phyloP scores from a whole-genome alignment of 441 rosid species.

The Jatropha multifida region DNA sequence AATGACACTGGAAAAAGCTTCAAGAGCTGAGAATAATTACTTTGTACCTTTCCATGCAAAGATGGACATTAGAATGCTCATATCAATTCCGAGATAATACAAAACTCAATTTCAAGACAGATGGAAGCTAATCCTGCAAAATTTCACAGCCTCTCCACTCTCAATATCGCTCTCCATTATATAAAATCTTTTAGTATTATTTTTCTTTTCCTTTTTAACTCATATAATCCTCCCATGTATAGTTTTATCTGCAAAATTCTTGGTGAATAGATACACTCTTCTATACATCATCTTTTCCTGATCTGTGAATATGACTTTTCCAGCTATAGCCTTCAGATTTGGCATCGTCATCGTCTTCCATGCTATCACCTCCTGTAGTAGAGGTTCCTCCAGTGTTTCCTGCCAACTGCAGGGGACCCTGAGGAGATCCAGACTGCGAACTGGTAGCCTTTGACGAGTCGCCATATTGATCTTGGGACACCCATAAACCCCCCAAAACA shows the following conservation, averaged over 20 bases:
- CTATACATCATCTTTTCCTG: slow-evolving; percentile 54
- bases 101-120: slow-evolving; percentile 37
- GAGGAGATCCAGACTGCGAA: slow-evolving; percentile 73
- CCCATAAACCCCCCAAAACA: slow-evolving; percentile 76
- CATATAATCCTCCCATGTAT: slow-evolving; percentile 42
- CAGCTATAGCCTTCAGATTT: slow-evolving; percentile 75
- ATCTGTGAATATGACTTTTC: slow-evolving; percentile 53
- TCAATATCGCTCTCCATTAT: slow-evolving; percentile 30
- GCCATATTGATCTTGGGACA: slow-evolving; percentile 54
- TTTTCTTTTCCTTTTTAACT: slow-evolving; percentile 24
- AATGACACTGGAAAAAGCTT: slow-evolving; percentile 2
- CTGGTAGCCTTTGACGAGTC: slow-evolving; percentile 52
- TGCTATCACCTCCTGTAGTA: slow-evolving; percentile 66
- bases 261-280: slow-evolving; percentile 33
- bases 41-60: slow-evolving; percentile 24
- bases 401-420: slow-evolving; percentile 80
- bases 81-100: slow-evolving; percentile 33
- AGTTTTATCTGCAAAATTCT: slow-evolving; percentile 63
- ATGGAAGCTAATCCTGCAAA: slow-evolving; percentile 56
- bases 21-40: neutral
- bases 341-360: slow-evolving; percentile 81
- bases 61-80: slow-evolving; percentile 29
- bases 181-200: slow-evolving; percentile 26
- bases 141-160: slow-evolving; percentile 40
- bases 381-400: slow-evolving; percentile 59